phyloP scores from a whole-genome alignment of 2,329 filamentous ascomycete genomes.

The Sporothrix phasma region DNA sequence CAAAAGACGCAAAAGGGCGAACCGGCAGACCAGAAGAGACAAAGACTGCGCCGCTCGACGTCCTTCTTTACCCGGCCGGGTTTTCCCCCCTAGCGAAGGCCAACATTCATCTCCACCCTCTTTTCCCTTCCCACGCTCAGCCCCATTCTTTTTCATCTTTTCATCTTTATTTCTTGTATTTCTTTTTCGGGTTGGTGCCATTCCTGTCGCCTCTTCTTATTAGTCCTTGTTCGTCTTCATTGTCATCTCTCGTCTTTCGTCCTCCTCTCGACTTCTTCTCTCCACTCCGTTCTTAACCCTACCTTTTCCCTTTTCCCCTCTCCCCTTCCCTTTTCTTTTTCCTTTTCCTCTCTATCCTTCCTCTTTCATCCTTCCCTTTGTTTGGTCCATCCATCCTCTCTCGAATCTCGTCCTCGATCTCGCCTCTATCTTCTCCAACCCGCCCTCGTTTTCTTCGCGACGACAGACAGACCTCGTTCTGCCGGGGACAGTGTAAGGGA shows the following conservation, averaged over 20 bases:
- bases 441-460: neutral
- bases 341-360: neutral
- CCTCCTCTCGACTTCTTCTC: neutral
- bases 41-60: slow-evolving; percentile 12
- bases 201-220: neutral
- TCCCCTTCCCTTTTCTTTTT: neutral
- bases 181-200: neutral
- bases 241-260: neutral
- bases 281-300: neutral
- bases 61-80: slow-evolving; percentile 17
- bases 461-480: neutral
- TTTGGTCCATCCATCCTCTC: neutral
- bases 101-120: slow-evolving; percentile 8
- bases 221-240: neutral
- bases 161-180: slow-evolving; percentile 1
- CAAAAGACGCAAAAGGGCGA: neutral
- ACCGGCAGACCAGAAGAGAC: neutral
- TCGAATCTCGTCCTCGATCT: too few relatives aligned
- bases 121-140: neutral
- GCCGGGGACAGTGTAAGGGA: neutral
- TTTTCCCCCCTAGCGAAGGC: slow-evolving; percentile 16
- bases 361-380: neutral
- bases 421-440: neutral
- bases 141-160: neutral
- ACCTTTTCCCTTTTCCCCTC: neutral